phyloP scores from a whole-genome alignment of 73 alveolate genomes.

The Paramecium bursaria region DNA sequence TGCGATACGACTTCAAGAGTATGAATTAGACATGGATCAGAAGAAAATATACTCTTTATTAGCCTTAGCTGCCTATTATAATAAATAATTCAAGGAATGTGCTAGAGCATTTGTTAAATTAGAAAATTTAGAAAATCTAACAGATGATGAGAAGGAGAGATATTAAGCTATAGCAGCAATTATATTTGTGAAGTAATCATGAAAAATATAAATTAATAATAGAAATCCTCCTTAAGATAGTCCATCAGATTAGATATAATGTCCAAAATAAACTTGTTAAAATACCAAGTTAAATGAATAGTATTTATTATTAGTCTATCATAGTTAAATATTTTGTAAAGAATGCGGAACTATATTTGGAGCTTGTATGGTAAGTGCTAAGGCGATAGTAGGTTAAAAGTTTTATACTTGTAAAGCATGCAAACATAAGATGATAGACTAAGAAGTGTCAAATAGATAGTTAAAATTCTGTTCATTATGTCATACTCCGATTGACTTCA shows the following conservation, averaged over 20 bases:
- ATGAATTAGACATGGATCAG: slow-evolving; percentile 95
- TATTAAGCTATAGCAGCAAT: slow-evolving; percentile 95
- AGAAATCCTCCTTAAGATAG: slow-evolving; percentile 92
- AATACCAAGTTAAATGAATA: slow-evolving; percentile 88
- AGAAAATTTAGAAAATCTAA: slow-evolving; percentile 88
- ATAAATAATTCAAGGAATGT: slow-evolving; percentile 96
- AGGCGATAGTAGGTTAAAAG: slow-evolving; percentile 89
- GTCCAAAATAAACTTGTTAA: slow-evolving; percentile 95
- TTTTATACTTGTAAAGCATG: slow-evolving; percentile 97
- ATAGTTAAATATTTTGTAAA: slow-evolving; percentile 92
- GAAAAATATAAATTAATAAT: neutral
- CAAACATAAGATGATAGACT: slow-evolving; percentile 95
- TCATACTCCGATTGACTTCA: slow-evolving; percentile 76
- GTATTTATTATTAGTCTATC: slow-evolving; percentile 24
- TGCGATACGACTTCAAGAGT: slow-evolving; percentile 94
- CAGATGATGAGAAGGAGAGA: slow-evolving; percentile 88
- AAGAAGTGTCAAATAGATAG: slow-evolving; percentile 88
- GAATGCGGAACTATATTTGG: slow-evolving; percentile 97
- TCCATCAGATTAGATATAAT: slow-evolving; percentile 78
- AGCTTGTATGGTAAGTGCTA: slow-evolving; percentile 97
- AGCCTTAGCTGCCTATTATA: slow-evolving; percentile 93
- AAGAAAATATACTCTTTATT: slow-evolving; percentile 93
- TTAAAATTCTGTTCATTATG: slow-evolving; percentile 96
- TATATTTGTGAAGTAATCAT: slow-evolving; percentile 85
- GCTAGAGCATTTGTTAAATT: slow-evolving; percentile 97